A percentile compares a stretch with the other conserved stretches of the same genome.
These are phyloP conservation scores for Linnemannia exigua DNA, from an alignment of 192 early-diverging fungal species.

Conservation along the genomic window DNA sequence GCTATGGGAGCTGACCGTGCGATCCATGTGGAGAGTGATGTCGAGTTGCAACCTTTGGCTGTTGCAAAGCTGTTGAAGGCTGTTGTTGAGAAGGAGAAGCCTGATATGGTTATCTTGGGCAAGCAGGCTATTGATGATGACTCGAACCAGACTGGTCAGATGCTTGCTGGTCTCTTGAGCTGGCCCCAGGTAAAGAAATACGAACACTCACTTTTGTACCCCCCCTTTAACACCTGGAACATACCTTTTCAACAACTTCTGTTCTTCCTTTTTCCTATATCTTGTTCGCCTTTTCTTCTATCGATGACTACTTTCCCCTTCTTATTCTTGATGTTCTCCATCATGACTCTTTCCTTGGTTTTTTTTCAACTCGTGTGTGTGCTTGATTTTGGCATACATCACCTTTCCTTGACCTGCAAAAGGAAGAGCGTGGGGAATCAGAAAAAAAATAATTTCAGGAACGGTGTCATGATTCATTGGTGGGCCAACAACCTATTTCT, in stretches of 20 bases:
- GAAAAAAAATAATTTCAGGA: constrained; percentile 17
- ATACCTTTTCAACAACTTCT: neutral
- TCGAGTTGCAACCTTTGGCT: constrained; percentile 85
- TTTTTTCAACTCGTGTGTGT: neutral
- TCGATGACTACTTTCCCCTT: neutral
- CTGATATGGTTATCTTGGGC: constrained; percentile 94
- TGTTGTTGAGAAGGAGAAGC: constrained; percentile 90
- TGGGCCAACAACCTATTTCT: neutral
- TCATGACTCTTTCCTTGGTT: neutral
- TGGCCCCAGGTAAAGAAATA: constrained; percentile 94
- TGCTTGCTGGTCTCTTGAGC: constrained; percentile 95
- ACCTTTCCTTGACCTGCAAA: neutral
- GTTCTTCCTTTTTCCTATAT: neutral
- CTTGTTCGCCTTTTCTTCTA: neutral
- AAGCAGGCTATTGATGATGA: constrained; percentile 99
- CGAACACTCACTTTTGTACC: no score
- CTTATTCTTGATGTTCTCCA: neutral
- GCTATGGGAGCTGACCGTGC: constrained; percentile 98
- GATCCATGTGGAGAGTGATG: constrained; percentile 90
- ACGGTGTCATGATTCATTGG: constrained; percentile 16
- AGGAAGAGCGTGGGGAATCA: neutral
- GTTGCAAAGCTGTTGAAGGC: constrained; percentile 97
- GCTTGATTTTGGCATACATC: neutral
- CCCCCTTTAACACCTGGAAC: neutral
- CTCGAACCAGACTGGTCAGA: constrained; percentile 96